Evolutionary conservation across 345 rosid genomes (phyloP), one percentile per base, ranked within the genome.

Genomic region (Citrus reticulata): DNA sequence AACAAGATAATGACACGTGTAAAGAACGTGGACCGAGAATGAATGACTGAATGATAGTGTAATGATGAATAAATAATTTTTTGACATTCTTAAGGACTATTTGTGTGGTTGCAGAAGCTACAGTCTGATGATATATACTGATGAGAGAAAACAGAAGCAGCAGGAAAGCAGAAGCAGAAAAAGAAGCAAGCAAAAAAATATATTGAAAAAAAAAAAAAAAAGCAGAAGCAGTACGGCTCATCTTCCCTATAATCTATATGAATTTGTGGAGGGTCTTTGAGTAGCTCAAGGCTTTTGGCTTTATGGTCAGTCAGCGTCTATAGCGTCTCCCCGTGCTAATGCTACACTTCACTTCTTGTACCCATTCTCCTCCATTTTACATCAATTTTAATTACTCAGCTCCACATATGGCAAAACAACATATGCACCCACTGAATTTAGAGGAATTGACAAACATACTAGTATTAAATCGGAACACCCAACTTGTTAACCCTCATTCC

Each of bases 41-140:
- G 68, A 46, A 46, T 46, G 51, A 59, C 70, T 61, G 66, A 85
- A 88, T 88, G 84, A 89, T 86, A 71, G 83, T 25, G 91, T 82
- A 89, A 89, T 87, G 92, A 89, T 87, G 86, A 64, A 68, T 51
- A 82, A 81, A 89, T 86, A 78, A 86, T 89, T 83, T 73, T 67
- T 81, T 84, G 86, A 84, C 87, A 80, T 85, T 87, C 86, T 80
- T 61, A 37, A 58, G 49, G 70, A 42, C 30, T 79, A 63, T 58
- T 68, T 75, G 75, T 29, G 70, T 39, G 78, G 71, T 76, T 78
- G 70, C 70, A 65, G 39, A 34, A 66, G 68, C 55, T 13, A 60
- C 66, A 73, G 65, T 32, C 63, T 42, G 74, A 32, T 7, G 39
- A 63, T 63, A 6, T 29, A 49, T 34, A 57, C 30, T 29, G 63